Evolutionary conservation across 331 rosid genomes (phyloP).

Genomic region (Pyracantha coccinea): DNA sequence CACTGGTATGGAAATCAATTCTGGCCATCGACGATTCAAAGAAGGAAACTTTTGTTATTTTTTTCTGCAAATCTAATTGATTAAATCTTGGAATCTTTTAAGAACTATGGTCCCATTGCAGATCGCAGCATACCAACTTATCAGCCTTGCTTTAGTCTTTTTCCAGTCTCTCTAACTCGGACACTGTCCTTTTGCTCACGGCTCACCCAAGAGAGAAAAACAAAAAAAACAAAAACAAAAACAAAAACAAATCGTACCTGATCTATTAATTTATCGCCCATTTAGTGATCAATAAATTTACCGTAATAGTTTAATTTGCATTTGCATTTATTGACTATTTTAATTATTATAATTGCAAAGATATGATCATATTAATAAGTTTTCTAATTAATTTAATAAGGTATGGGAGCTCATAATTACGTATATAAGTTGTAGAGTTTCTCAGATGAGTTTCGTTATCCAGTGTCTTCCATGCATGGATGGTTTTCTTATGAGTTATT

Average conservation of each 20-base stretch:
- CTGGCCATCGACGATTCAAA: not conserved
- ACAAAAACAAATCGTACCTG: too few relatives aligned
- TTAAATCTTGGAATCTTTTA: not conserved
- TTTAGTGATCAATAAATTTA: not conserved
- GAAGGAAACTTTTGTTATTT: too few relatives aligned
- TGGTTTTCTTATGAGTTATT: too few relatives aligned
- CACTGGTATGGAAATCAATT: not conserved
- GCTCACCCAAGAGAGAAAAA: not conserved
- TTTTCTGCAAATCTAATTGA: not conserved
- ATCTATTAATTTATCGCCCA: not conserved
- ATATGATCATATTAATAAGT: too few relatives aligned
- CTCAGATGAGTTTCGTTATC: too few relatives aligned
- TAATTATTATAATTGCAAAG: not conserved
- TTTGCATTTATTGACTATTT: not conserved
- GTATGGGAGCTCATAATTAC: not conserved
- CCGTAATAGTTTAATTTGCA: not conserved
- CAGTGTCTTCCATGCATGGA: too few relatives aligned
- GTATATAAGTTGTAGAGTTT: not conserved
- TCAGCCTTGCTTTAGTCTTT: not conserved
- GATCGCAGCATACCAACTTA: not conserved
- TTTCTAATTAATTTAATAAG: not conserved
- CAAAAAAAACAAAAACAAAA: too few relatives aligned
- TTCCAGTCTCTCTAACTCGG: not conserved
- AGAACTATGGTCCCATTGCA: not conserved
- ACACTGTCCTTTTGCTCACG: not conserved